Evolutionary conservation across 495 filamentous ascomycete species (phyloP), one percentile per base, ranked within the genome.

Genomic region (Penicillium desertorum): DNA sequence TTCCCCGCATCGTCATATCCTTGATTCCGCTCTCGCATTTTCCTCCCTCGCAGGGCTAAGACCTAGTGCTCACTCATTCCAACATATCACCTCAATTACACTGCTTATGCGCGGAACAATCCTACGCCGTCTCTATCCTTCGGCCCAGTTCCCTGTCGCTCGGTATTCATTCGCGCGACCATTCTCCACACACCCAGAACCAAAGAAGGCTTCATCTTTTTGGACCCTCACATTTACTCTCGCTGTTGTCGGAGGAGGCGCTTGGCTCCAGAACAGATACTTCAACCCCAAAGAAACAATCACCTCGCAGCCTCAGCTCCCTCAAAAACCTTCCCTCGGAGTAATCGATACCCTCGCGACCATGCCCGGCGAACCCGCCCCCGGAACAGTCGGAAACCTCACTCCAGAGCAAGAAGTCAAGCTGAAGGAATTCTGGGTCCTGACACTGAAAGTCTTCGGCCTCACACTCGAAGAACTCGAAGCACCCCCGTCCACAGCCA

Each of bases 391-490:
- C 39, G 91, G 89, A 57, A 96, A 86, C 66, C 83, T 98, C 49
- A 97, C 94, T 19, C 69, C 83, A 7, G 92, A 96, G 61, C 86
- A 98, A 70, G 90, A 96, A 62, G 85, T 80, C 60, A 97, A 95
- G 72, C 76, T 98, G 49, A 87, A 86, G 66, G 88, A 93, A 68
- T 81, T 98, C 64, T 98, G 94, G 94, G 70, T 81, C 9, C 76
- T 85, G 46, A 79, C 88, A 23, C 79, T 97, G 56, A 86, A 87
- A 46, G 82, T 96, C 46, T 96, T 92, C 69, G 90, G 88, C 39
- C 84, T 96, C 19, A 64, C 68, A 30, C 57, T 70, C 46, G 67
- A 70, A 34, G 64, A 50, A 17, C 62, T 74, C 32, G 71, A 74
- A 30, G 59, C 62, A n/a, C 30, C 48, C 12, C n/a, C 5, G 14